These are phyloP conservation scores for Malus domestica DNA, from an alignment of 306 rosid genomes.

Conservation along the genomic window DNA sequence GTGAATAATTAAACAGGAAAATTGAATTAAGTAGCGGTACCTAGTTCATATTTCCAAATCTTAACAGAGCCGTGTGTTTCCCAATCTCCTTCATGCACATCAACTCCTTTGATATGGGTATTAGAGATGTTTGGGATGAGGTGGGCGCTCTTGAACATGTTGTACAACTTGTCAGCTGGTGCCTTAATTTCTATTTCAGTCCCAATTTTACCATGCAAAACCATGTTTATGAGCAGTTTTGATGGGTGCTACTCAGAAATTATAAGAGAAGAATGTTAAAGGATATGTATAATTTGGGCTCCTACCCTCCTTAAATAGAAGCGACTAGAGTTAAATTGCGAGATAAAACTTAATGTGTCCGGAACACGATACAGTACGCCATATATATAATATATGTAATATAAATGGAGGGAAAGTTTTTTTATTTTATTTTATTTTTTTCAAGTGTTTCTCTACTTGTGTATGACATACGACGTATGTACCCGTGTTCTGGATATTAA, in stretches of 20 bases:
- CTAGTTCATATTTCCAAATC: conserved; percentile 24
- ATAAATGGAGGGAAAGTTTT: too few relatives aligned
- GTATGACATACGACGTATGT: too few relatives aligned
- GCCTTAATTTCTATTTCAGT: conserved; percentile 16
- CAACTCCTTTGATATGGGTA: conserved; percentile 10
- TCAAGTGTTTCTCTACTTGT: too few relatives aligned
- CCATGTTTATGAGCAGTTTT: neutral
- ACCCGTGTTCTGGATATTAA: too few relatives aligned
- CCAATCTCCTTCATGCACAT: conserved; percentile 41
- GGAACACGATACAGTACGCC: too few relatives aligned
- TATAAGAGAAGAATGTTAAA: neutral
- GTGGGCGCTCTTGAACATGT: conserved; percentile 14
- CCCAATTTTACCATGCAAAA: conserved; percentile 20
- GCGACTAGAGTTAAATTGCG: neutral
- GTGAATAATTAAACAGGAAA: neutral
- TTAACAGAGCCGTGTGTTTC: conserved; percentile 27
- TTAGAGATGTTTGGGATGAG: conserved; percentile 19
- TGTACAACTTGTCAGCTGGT: conserved; percentile 21
- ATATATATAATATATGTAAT: too few relatives aligned
- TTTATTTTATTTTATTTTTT: too few relatives aligned
- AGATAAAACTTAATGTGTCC: too few relatives aligned
- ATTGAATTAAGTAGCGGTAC: neutral
- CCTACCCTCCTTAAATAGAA: neutral
- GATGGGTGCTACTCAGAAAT: neutral
- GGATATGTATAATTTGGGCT: neutral